Base-by-base conservation (phyloP, 768 basidiomycete genomes). In the Sutorius australiensis region DNA sequence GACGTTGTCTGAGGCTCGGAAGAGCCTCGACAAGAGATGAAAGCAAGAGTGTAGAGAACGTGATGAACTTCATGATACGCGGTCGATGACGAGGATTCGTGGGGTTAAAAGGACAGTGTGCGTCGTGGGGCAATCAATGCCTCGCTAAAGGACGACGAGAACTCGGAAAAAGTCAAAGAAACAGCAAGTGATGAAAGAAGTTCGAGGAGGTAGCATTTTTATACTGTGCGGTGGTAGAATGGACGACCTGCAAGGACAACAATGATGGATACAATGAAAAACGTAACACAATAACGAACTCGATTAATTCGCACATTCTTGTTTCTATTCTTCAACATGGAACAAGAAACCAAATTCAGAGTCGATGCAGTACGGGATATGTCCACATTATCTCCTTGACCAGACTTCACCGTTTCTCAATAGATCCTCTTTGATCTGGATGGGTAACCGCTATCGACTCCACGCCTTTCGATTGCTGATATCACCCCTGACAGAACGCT, bases 351-450 rank as follows among this genome's bases (percentile, higher is more conserved):
- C 2, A 52, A 1, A 19, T 53, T 82, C 48, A 60, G 64, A 46
- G 80, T 82, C 32, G 78, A 80, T 64, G 82, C 81, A 58, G 83
- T 84, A 67, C 54, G 80, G 50, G 11, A 40, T 14, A 28, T 37
- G 12, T 11, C 28, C 19, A 14, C 13, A 11, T 37, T 41, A 2
- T 46, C 48, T 17, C 10, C 13, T 45, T 37, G 42, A 46, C 44
- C 14, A 9, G 32, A 2, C 16, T 51, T 57, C 38, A 56, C 32
- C 8, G 12, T 55, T 51, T 70, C 43, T 38, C 2, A 33, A 21
- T 53, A 86, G 84, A 76, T 86, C 57, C 72, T 86, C 41, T 86
- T 86, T 61, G 84, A 86, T 67, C 79, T 86, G 75, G 84, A 86
- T 62, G 84, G 84, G 84, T 85, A 62, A 61, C 72, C 62, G 43